Base-by-base conservation (phyloP, 345 rosid genomes). In the Rubroshorea leprosula region DNA sequence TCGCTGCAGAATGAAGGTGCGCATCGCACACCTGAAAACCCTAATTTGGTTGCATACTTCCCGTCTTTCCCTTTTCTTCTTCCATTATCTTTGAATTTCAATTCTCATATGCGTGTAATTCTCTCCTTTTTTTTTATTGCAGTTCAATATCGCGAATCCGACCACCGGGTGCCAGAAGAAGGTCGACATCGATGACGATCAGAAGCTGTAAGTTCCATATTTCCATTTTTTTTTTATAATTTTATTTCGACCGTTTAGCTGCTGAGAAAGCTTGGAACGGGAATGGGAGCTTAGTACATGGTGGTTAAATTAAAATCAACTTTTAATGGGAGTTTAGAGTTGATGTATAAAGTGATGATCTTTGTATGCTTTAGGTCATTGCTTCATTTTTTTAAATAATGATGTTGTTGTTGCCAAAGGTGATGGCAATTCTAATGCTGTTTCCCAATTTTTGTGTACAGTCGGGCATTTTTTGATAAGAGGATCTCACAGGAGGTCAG, bases 401-500 rank as follows among this genome's bases (percentile, higher is more conserved):
- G 13, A 19, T 51, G 13, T 31, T 11, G 1, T 35, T 13, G 7
- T 35, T 1, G 1, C 12, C 12, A 35, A 29, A 29, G 35, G 5
- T 29, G n/a, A n/a, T n/a, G n/a, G n/a, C 9, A 13, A 35, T 35
- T 1, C 5, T 35, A 8, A 35, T 6, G 12, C 1, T 35, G 1
- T 54, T 61, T 54, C 25, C 19, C 16, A 44, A 10, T 18, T 20
- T 47, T 58, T 57, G 23, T 41, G n/a, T 31, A 27, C 66, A 86
- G 90, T 27, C 84, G 90, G 11, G 81, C 79, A 1, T 79, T 86
- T 58, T 79, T 19, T 45, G 94, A 86, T 55, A 86, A 81, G 81
- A 81, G 94, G 69, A 72, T 86, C 77, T 86, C 89, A 1, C 89
- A 86, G 70, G 94, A 86, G 69, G 94, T 86, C 74, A 74, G 68